A percentile compares a stretch with the other conserved stretches of the same genome.
Evolutionary conservation across 306 rosid species (phyloP).

Genomic region (Cajanus cajan): DNA sequence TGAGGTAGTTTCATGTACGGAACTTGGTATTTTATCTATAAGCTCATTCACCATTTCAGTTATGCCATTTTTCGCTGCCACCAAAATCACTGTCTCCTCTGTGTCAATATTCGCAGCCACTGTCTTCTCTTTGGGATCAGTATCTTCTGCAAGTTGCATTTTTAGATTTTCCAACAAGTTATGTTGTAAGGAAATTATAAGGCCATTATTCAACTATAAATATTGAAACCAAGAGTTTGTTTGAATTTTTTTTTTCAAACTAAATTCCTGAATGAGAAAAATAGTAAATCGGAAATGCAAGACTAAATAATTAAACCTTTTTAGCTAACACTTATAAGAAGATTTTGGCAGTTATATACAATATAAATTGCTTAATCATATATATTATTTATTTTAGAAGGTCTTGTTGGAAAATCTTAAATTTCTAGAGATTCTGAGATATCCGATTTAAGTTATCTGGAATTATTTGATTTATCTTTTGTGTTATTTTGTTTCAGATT

Average conservation of each 20-base stretch:
- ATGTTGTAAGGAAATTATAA: background rate
- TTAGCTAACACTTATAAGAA: too few relatives aligned
- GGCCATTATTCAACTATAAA: background rate
- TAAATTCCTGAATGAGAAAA: background rate
- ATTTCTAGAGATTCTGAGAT: too few relatives aligned
- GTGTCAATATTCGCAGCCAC: background rate
- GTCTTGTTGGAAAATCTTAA: too few relatives aligned
- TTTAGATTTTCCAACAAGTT: background rate
- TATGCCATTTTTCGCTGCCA: constrained; percentile 33
- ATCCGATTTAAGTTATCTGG: too few relatives aligned
- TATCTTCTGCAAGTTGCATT: background rate
- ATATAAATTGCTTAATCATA: too few relatives aligned
- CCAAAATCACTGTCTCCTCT: background rate
- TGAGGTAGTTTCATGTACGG: constrained; percentile 13
- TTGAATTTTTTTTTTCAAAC: background rate
- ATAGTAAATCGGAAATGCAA: background rate
- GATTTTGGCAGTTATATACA: too few relatives aligned
- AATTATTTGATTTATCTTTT: too few relatives aligned
- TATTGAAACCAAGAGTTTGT: background rate
- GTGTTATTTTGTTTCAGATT: too few relatives aligned
- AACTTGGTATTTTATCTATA: background rate
- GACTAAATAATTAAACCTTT: too few relatives aligned
- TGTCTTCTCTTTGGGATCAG: background rate
- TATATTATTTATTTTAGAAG: too few relatives aligned
- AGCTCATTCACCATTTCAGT: constrained; percentile 25